Percentiles rank a stretch among this genome's conserved stretches.
Conservation (phyloP, 441 rosid species). For the Rhodomyrtus psidioides region DNA sequence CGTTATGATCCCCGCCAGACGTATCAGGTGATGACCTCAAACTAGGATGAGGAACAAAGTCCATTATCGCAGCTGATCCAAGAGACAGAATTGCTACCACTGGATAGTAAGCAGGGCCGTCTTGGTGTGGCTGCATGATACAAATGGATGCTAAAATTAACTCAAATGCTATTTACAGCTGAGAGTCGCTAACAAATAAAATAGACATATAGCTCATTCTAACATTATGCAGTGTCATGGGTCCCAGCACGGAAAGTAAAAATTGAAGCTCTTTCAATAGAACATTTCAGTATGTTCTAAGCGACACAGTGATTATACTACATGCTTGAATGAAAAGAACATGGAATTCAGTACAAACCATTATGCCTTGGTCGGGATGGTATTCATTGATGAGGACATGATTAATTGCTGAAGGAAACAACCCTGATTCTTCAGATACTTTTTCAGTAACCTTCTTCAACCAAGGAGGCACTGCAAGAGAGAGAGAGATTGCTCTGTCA, state of each 20-base stretch:
- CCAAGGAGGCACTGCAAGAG: slow-evolving; percentile 77
- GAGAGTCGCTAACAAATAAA: not conserved
- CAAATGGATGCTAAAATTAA: slow-evolving; percentile 8
- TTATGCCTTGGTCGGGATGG: slow-evolving; percentile 85
- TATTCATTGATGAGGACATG: slow-evolving; percentile 94
- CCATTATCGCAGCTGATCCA: slow-evolving; percentile 77
- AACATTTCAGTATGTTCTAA: not conserved
- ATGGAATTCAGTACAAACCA: slow-evolving; percentile 31
- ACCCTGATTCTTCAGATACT: slow-evolving; percentile 53
- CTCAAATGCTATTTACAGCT: not conserved
- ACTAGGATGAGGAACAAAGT: slow-evolving; percentile 68
- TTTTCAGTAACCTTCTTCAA: slow-evolving; percentile 51
- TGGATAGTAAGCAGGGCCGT: slow-evolving; percentile 87
- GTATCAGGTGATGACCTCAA: slow-evolving; percentile 16
- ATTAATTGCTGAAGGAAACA: slow-evolving; percentile 70
- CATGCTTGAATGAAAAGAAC: not conserved
- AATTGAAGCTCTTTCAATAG: not conserved
- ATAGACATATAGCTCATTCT: not conserved
- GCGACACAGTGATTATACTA: not conserved
- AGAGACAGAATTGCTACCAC: slow-evolving; percentile 87
- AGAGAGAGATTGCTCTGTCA: not conserved
- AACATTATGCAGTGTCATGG: not conserved
- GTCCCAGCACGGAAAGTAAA: not conserved
- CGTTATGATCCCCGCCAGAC: not conserved
- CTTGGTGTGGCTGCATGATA: slow-evolving; percentile 77